Percentiles rank a stretch among this genome's conserved stretches.
phyloP scores from a whole-genome alignment of 1,284 basidiomycete genomes.

The Amylostereum chailletii region DNA sequence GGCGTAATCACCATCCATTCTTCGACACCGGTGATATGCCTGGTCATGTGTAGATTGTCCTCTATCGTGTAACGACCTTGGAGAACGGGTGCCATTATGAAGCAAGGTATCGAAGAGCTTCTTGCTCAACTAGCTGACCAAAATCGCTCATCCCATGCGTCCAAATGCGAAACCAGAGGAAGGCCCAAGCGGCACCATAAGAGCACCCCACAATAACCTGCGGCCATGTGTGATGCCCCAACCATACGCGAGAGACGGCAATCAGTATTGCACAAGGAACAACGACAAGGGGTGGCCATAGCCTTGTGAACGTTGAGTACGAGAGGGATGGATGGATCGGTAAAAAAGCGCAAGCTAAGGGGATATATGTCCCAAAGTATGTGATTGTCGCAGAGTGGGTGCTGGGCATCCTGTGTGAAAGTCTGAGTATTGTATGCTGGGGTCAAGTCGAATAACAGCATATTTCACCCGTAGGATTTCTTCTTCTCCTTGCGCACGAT shows the following conservation, averaged over 20 bases:
- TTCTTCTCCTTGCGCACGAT: conserved; percentile 31
- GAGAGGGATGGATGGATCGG: conserved; percentile 40
- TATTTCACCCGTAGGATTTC: conserved; percentile 50
- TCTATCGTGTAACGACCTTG: too few relatives aligned
- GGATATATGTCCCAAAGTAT: conserved; percentile 63
- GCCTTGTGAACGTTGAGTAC: conserved; percentile 24
- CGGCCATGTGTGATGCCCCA: conserved; percentile 74
- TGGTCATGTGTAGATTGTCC: too few relatives aligned
- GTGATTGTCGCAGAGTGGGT: conserved; percentile 77
- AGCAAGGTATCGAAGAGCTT: too few relatives aligned
- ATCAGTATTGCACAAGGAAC: conserved; percentile 50
- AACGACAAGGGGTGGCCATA: conserved; percentile 35
- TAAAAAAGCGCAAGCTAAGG: conserved; percentile 47
- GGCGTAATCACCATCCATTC: too few relatives aligned
- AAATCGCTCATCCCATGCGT: conserved; percentile 17
- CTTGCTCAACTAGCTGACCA: conserved; percentile 14
- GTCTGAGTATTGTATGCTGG: neutral
- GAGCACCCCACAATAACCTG: conserved; percentile 65
- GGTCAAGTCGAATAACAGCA: neutral
- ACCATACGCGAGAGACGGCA: conserved; percentile 63
- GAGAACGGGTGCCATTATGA: too few relatives aligned
- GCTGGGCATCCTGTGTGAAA: conserved; percentile 68
- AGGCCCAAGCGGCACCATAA: conserved; percentile 51
- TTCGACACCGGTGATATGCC: too few relatives aligned
- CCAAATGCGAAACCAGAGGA: conserved; percentile 61